Evolutionary conservation across 257 asterid genomes (phyloP).

Genomic region (Anisodus acutangulus): DNA sequence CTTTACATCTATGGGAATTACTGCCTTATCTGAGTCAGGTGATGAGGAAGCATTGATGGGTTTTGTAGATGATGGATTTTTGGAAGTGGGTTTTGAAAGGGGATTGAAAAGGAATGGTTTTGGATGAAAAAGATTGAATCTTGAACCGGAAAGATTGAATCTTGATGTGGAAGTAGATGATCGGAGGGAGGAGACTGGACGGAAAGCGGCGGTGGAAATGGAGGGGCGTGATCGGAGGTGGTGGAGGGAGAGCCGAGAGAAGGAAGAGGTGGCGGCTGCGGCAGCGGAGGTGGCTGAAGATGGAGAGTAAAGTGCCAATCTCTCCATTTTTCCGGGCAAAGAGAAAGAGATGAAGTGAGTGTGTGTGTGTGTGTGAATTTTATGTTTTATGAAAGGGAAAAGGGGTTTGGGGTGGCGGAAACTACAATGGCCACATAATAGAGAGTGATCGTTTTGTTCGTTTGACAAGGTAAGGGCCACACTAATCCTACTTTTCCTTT

Average conservation of each 20-base stretch:
- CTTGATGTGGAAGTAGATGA: slow-evolving; percentile 26
- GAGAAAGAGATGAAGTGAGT: background rate
- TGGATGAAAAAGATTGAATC: slow-evolving; percentile 29
- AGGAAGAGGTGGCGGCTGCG: slow-evolving; percentile 44
- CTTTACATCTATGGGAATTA: slow-evolving; percentile 30
- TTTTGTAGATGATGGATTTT: slow-evolving; percentile 14
- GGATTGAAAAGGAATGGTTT: slow-evolving; percentile 37
- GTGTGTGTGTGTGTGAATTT: background rate
- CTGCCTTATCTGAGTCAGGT: slow-evolving; percentile 33
- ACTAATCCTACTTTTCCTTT: background rate
- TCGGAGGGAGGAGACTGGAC: slow-evolving; percentile 28
- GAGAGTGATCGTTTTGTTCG: slow-evolving; percentile 22
- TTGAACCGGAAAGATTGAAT: slow-evolving; percentile 25
- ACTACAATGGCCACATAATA: slow-evolving; percentile 39
- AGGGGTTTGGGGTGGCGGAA: slow-evolving; percentile 32
- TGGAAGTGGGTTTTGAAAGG: slow-evolving; percentile 26
- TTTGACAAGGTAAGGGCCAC: background rate
- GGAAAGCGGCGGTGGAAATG: background rate
- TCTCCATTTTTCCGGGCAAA: slow-evolving; percentile 57
- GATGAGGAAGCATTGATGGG: slow-evolving; percentile 23
- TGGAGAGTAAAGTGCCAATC: slow-evolving; percentile 64
- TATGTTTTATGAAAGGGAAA: background rate
- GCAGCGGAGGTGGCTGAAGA: background rate
- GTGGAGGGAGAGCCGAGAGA: slow-evolving; percentile 49
- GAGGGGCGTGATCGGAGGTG: slow-evolving; percentile 49